Base-by-base conservation (phyloP, 2,329 filamentous ascomycete genomes). In the Ophiostoma himal-ulmi region DNA sequence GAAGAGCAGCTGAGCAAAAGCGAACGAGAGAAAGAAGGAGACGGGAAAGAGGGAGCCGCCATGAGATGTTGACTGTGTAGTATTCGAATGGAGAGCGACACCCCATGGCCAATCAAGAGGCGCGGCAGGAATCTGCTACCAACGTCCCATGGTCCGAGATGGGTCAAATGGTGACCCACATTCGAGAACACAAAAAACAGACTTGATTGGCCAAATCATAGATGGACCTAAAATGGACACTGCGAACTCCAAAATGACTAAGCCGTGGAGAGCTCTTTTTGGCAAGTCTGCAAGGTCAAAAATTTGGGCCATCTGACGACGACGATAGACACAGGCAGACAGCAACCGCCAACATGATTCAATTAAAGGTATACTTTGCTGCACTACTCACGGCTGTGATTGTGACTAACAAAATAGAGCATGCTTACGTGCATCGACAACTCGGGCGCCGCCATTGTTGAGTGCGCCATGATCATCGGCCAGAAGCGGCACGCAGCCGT, bases 371-470 rank as follows among this genome's bases (percentile, higher is more conserved):
- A 75, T 67, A 22, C n/a, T 8, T 20, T 48, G 5, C 44, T 20
- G 5, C 5, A 48, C 6, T 48, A 20, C 5, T 5, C 14, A 44
- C 2, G 14, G 6, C 5, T 17, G 5, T 48, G 36, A 6, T 8
- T 4, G 8, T 65, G 34, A 69, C 52, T 17, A 22, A 22, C 62
- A 8, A 26, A 0, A 6, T 75, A 97, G 95, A 91, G 94, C 79
- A 93, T 99, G 88, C 88, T 99, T 77, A 97, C 95, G 83, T 98
- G 95, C 89, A 98, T 99, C 88, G 95, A 99, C 90, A 99, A 97
- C 85, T 98, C 95, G 75, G 95, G 95, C 79, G 95, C 95, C 76
- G 94, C 95, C 77, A 86, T 99, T 75, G 95, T 98, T 82, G 95
- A 99, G 84, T 99, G 95, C 83, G 92, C 91, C 79, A 91, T 94